Base-by-base conservation (phyloP, 371 early-diverging fungal genomes). In the Mucor ambiguus region DNA sequence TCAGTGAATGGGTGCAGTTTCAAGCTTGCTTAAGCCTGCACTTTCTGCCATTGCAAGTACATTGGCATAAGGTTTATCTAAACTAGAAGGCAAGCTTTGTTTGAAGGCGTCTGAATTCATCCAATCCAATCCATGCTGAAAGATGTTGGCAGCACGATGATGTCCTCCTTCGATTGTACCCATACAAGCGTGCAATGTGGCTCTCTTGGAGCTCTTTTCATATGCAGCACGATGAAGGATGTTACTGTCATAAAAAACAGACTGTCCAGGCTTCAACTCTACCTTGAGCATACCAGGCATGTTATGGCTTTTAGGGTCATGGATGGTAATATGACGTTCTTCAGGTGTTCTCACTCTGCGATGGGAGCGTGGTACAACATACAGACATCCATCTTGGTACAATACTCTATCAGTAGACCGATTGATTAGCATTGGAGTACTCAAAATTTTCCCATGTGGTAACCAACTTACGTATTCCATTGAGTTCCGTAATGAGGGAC, bases 401-500 rank as follows among this genome's bases (percentile, higher is more conserved):
- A 86, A 65, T 57, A 84, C 86, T n/a, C 81, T 81, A 63, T 41
- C 41, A 41, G 18, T 18, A 41, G 1, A 10, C 6, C 35, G 35
- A 6, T 12, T 4, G 0, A 37, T 37, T 37, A 37, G 37, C 10
- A 41, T 41, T 18, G 18, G 41, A 1, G 18, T 18, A 5, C 18
- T 41, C 11, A 4, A 11, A 3, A 11, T 28, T 28, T 54, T 14
- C 12, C 26, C 9, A 29, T 54, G 29, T 22, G 18, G 26, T 30
- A n/a, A 33, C 6, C 12, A 29, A 30, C 56, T 69, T 70, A 70
- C 76, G 82, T 83, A 68, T 85, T 85, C 84, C 85, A 85, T 66
- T 85, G 85, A 16, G 85, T 85, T n/a, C 85, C 85, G 66, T 80
- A 82, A 60, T 83, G 85, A n/a, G 85, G 85, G 52, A 83, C 76